Evolutionary conservation across 768 basidiomycete genomes (phyloP), one percentile per base, ranked within the genome.

Genomic region (Lactarius sp.): DNA sequence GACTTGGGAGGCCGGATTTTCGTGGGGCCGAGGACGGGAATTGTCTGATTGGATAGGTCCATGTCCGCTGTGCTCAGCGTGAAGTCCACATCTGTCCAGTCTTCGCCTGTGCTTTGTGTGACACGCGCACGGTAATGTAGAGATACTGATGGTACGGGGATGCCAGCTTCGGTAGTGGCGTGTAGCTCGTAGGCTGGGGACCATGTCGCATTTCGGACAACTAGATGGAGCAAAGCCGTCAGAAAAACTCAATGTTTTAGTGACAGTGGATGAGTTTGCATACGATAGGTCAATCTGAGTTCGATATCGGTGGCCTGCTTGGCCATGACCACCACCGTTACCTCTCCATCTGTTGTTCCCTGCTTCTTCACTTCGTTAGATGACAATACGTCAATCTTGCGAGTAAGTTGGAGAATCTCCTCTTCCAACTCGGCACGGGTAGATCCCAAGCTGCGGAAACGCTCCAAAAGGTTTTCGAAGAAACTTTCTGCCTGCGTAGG

Each of bases 181-280:
- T 84, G 80, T 0, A 87, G 77, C 65, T 86, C 85, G 66, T 86
- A 86, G 3, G 77, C 78, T 2, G 84, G 81, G n/a, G 71, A 71
- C 85, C 84, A 86, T 31, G 71, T 71, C 2, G 80, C 81, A 39
- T 79, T 73, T 52, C 70, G 74, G 18, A 86, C 84, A 56, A 84
- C 85, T 84, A 22, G 74, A 65, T 83, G 22, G 39, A 52, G 46
- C 1, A 14, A 8, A 34, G 14, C 9, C 5, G 20, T 56, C 4
- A 14, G 47, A 18, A n/a, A 53, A 36, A 12, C 1, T 7, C 10
- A 20, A 60, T 8, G 9, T 39, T 39, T 13, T 13, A n/a, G 18
- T 8, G 31, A n/a, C 33, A 59, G 50, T 14, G 18, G 8, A 3
- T 6, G 13, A 47, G 10, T 41, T n/a, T 6, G 72, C 81, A 36